These are phyloP conservation scores for Prunus padus DNA, from an alignment of 306 rosid genomes.

Conservation along the genomic window DNA sequence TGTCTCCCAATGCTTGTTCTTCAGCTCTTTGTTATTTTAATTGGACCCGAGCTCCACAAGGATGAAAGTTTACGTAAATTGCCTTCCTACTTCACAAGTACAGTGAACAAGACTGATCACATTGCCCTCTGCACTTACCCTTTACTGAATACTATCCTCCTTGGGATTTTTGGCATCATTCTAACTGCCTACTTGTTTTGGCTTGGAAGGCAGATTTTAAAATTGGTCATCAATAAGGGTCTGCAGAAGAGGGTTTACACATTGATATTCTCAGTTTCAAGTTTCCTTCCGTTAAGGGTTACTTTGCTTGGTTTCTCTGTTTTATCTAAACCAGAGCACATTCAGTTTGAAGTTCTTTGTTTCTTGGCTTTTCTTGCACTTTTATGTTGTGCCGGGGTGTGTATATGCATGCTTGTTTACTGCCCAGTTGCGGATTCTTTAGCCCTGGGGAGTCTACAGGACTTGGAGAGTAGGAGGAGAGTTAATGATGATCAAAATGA, in stretches of 20 bases:
- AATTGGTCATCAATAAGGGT: slow-evolving; percentile 90
- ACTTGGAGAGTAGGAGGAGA: slow-evolving; percentile 73
- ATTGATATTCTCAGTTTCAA: slow-evolving; percentile 75
- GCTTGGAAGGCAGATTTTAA: slow-evolving; percentile 95
- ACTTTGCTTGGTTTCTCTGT: slow-evolving; percentile 91
- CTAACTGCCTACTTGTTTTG: slow-evolving; percentile 87
- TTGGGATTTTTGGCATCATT: slow-evolving; percentile 71
- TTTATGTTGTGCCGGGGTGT: slow-evolving; percentile 74
- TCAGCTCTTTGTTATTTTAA: slow-evolving; percentile 70
- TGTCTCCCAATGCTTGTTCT: slow-evolving; percentile 80
- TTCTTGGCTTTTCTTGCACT: slow-evolving; percentile 94
- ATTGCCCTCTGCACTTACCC: slow-evolving; percentile 90
- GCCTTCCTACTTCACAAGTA: slow-evolving; percentile 63
- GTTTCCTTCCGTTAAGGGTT: slow-evolving; percentile 93
- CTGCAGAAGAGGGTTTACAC: slow-evolving; percentile 94
- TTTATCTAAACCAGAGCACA: slow-evolving; percentile 63
- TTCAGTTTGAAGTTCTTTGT: slow-evolving; percentile 76
- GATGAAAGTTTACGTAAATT: slow-evolving; percentile 39
- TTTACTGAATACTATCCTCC: slow-evolving; percentile 75
- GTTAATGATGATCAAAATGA: slow-evolving; percentile 60
- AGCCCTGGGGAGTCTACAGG: slow-evolving; percentile 78
- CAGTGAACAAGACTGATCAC: slow-evolving; percentile 37
- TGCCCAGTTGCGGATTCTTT: slow-evolving; percentile 90
- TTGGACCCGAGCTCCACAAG: slow-evolving; percentile 62
- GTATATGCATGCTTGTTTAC: slow-evolving; percentile 92